Base-by-base conservation (phyloP, 2,329 filamentous ascomycete species). In the Cytospora piceae region DNA sequence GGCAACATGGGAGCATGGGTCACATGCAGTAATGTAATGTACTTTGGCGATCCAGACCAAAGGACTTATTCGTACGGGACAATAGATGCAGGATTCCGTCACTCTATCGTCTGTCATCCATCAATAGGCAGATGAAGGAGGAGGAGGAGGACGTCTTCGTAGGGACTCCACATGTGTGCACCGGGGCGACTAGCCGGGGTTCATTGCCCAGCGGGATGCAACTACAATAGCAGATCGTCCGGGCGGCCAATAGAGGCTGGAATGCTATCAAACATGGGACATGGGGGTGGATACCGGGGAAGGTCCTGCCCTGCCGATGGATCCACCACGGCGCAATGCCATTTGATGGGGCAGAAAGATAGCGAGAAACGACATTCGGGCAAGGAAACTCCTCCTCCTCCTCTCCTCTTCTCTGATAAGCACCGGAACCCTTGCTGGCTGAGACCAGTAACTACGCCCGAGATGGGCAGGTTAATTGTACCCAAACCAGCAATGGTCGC, bases 241-340 rank as follows among this genome's bases (percentile, higher is more conserved):
- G 46, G 46, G n/a, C 7, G 32, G 46, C 46, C 46, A 49, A 49
- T 49, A 12, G n/a, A 49, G 46, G 11, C 46, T 14, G 46, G 46
- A 14, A 49, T 49, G 46, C 12, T 49, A 49, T 49, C 46, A 49
- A n/a, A 49, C 46, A 49, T 49, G 46, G 46, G n/a, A 37, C 34
- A 14, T 22, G 42, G 42, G n/a, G n/a, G 17, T 42, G 39, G 39
- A 42, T 42, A 42, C 39, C 12, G 34, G 14, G 34, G 34, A 14
- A 11, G 39, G 11, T 4, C 3, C 20, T 3, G 17, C 37, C 37
- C 37, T 39, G 37, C 4, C 17, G 1, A 15, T 20, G 17, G 5
- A 15, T 37, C 17, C 9, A 20, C 27, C 27, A 49, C 42, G n/a
- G 11, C 46, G 46, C 46, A 49, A 49, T 49, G 42, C n/a, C 9